Base-by-base conservation (phyloP, 2,329 filamentous ascomycete species). In the Botrytis cinerea region DNA sequence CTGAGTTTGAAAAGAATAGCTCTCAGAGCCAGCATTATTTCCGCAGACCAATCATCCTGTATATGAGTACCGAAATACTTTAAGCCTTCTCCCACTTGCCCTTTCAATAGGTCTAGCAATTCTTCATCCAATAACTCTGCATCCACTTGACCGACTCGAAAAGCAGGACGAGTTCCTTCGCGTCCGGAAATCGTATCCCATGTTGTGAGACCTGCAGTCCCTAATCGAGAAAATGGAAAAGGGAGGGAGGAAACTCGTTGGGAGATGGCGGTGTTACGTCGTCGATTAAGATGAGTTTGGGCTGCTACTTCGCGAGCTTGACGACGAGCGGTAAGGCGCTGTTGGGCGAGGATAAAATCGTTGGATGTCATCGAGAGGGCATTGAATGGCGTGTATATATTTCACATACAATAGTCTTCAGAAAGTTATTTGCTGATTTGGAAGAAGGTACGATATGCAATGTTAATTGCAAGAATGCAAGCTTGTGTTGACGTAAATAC, bases 61-160 rank as follows among this genome's bases (percentile, higher is more conserved):
- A 97, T 83, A 81, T 95, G 89, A 25, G 86, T 91, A 64, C 92
- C 91, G 77, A 95, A 92, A 82, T 97, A 96, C 81, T 95, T 97
- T 74, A 98, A 84, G 20, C 91, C 96, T 77, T 98, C 94, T 77
- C 90, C 92, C 46, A 96, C 93, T 83, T 99, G 95, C 9, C 88
- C 89, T 80, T 93, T 94, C 74, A 99, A 85, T 76, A 98, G 87
- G n/a, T 89, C 89, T 38, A 98, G 86, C 63, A 99, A 86, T 84
- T 98, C 96, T 80, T 97, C 94, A 82, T 99, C 96, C 28, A 99
- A 87, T 68, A 99, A 86, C 82, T 98, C 96, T 54, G 96, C 94
- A 82, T 99, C 96, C 61, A 98, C 93, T 83, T 99, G 96, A 43
- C 95, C 94, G 43, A 99, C 96, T 71, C 96, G 91, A 82, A 97